Conservation (phyloP, 1,284 basidiomycete genomes). For the Sporisorium iseilematis-ciliati region DNA sequence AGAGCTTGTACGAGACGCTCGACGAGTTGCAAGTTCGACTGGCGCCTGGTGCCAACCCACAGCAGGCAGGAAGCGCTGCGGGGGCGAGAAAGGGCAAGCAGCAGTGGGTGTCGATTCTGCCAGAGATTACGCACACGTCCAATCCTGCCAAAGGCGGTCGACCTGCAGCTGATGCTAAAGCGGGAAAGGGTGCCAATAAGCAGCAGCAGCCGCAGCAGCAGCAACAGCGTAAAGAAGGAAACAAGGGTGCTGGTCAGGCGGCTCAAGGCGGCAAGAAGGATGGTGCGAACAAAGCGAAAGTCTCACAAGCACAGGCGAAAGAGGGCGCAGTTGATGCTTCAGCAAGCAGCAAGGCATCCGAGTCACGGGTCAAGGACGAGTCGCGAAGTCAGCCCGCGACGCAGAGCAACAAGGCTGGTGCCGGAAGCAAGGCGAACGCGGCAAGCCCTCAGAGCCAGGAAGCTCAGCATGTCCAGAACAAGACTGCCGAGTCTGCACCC, state of each 20-base stretch:
- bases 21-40: slow-evolving; percentile 46
- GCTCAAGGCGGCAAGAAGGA: slow-evolving; percentile 17
- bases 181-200: slow-evolving; percentile 20
- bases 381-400: background rate
- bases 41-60: slow-evolving; percentile 23
- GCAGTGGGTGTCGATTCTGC: slow-evolving; percentile 60
- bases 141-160: slow-evolving; percentile 8
- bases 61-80: slow-evolving; percentile 9
- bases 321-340: slow-evolving; percentile 2
- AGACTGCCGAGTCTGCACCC: background rate
- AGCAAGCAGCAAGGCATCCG: background rate
- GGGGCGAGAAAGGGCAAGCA: slow-evolving; percentile 49
- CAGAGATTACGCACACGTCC: slow-evolving; percentile 48
- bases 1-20: slow-evolving; percentile 45
- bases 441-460: background rate
- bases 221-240: slow-evolving; percentile 20
- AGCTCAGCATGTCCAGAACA: background rate
- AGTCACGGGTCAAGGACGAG: slow-evolving; percentile 4
- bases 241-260: slow-evolving; percentile 10
- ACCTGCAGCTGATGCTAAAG: slow-evolving; percentile 10
- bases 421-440: background rate
- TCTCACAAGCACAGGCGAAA: slow-evolving; percentile 3
- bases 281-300: slow-evolving; percentile 8
- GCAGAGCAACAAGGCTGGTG: slow-evolving; percentile 2
- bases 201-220: slow-evolving; percentile 7